These are phyloP conservation scores for Claviceps citrina DNA, from an alignment of 2,329 filamentous ascomycete genomes.

Conservation along the genomic window DNA sequence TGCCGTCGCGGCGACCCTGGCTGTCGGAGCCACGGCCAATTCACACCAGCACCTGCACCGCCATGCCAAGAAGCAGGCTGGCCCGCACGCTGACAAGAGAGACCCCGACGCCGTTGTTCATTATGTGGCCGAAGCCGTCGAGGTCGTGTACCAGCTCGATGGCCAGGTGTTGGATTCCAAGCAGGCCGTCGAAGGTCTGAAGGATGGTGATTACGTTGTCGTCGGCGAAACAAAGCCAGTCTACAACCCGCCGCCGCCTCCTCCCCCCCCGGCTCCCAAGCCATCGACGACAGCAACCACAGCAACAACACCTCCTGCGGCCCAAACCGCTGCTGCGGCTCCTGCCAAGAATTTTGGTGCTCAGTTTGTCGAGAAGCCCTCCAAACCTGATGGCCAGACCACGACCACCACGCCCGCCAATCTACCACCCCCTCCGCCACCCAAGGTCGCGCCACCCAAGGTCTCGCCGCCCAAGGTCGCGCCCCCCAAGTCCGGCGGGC, in stretches of 20 bases:
- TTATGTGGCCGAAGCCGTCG: slow-evolving; percentile 43
- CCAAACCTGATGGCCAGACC: too few species aligned
- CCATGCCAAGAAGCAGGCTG: slow-evolving; percentile 39
- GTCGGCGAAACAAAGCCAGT: slow-evolving; percentile 43
- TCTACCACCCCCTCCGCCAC: too few species aligned
- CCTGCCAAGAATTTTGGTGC: slow-evolving; percentile 8
- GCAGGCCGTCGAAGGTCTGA: slow-evolving; percentile 57
- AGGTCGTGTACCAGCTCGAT: slow-evolving; percentile 57
- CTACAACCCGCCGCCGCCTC: slow-evolving; percentile 30
- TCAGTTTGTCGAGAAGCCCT: slow-evolving; percentile 6
- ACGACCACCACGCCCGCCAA: too few species aligned
- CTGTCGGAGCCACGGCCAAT: slow-evolving; percentile 39
- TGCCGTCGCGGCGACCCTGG: slow-evolving; percentile 37
- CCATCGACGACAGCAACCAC: slow-evolving; percentile 12
- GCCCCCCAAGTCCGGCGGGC: slow-evolving; percentile 8
- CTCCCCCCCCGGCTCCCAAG: slow-evolving; percentile 13
- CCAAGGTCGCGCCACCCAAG: slow-evolving; percentile 10
- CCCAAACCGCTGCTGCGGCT: slow-evolving; percentile 20
- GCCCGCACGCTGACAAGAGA: slow-evolving; percentile 33
- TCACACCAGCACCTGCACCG: slow-evolving; percentile 45
- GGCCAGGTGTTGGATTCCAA: slow-evolving; percentile 43
- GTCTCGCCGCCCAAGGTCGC: slow-evolving; percentile 4
- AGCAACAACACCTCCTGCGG: slow-evolving; percentile 12
- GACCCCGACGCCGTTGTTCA: slow-evolving; percentile 31
- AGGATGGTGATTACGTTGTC: slow-evolving; percentile 53